phyloP scores from a whole-genome alignment of 1,284 basidiomycete species.

The Cryptococcus sp. region DNA sequence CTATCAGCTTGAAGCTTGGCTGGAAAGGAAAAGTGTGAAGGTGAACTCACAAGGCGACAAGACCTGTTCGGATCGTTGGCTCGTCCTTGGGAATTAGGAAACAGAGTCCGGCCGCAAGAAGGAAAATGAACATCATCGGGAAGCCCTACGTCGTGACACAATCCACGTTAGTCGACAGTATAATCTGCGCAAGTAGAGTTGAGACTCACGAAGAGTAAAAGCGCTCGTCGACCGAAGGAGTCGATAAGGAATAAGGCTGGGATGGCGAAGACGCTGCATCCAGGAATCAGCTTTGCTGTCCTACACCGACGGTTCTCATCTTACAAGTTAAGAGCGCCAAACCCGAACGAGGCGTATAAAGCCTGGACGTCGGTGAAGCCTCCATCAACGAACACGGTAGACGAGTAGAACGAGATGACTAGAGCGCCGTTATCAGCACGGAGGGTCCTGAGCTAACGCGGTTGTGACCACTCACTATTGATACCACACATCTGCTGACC shows the following conservation, averaged over 20 bases:
- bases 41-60: constrained; percentile 46
- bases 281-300: no score
- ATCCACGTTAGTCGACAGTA: constrained; percentile 54
- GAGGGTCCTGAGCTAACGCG: neutral
- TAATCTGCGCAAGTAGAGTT: constrained; percentile 51
- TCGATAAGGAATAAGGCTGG: constrained; percentile 61
- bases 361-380: constrained; percentile 48
- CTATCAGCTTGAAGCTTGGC: neutral
- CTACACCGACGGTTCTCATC: no score
- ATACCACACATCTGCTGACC: constrained; percentile 50
- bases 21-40: constrained; percentile 1
- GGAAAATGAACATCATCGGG: constrained; percentile 54
- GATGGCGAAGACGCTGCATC: constrained; percentile 53
- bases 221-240: constrained; percentile 61
- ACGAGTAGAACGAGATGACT: constrained; percentile 53
- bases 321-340: constrained; percentile 54
- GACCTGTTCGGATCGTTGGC: constrained; percentile 35
- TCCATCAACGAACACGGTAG: constrained; percentile 66
- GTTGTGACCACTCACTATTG: constrained; percentile 23
- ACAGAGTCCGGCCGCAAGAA: constrained; percentile 50
- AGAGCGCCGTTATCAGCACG: neutral
- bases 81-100: constrained; percentile 19
- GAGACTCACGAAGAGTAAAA: constrained; percentile 55
- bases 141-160: constrained; percentile 58
- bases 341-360: constrained; percentile 65